Percentiles rank a stretch among this genome's conserved stretches.
phyloP scores from a whole-genome alignment of 768 basidiomycete genomes.

The Auriscalpium vulgare region DNA sequence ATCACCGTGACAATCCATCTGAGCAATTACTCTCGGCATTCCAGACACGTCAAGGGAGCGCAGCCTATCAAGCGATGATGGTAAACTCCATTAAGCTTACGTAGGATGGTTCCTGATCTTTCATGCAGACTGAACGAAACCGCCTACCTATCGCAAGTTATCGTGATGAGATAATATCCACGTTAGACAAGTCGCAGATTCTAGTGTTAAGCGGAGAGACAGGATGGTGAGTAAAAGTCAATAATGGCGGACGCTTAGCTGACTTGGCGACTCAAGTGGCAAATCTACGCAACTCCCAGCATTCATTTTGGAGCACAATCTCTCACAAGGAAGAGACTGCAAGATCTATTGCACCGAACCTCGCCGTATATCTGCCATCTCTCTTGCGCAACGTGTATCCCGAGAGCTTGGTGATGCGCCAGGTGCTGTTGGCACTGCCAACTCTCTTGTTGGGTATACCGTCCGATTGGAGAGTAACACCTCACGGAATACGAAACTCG shows the following conservation, averaged over 20 bases:
- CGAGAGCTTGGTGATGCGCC: constrained; percentile 83
- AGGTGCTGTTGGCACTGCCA: constrained; percentile 65
- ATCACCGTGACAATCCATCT: constrained; percentile 9
- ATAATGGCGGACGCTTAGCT: constrained; percentile 2
- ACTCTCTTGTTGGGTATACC: constrained; percentile 87
- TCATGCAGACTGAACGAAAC: constrained; percentile 58
- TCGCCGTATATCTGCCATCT: constrained; percentile 91
- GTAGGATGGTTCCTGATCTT: constrained; percentile 1
- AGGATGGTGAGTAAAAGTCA: constrained; percentile 44
- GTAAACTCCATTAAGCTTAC: constrained; percentile 35
- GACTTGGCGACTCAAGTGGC: constrained; percentile 43
- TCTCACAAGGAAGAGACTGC: constrained; percentile 72
- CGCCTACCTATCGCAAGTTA: constrained; percentile 81
- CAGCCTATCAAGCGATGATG: constrained; percentile 82
- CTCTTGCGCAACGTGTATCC: constrained; percentile 91
- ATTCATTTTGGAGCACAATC: constrained; percentile 87
- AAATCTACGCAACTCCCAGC: constrained; percentile 96
- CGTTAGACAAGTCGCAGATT: constrained; percentile 69
- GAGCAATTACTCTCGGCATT: constrained; percentile 56
- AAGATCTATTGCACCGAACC: constrained; percentile 96
- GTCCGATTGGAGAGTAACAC: constrained; percentile 88
- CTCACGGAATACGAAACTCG: constrained; percentile 65
- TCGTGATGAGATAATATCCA: constrained; percentile 60
- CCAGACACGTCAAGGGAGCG: constrained; percentile 48
- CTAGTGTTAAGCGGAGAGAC: constrained; percentile 84